Evolutionary conservation across 1,139 yeast genomes (phyloP).

Genomic region (Lodderomyces orthopsilosis): DNA sequence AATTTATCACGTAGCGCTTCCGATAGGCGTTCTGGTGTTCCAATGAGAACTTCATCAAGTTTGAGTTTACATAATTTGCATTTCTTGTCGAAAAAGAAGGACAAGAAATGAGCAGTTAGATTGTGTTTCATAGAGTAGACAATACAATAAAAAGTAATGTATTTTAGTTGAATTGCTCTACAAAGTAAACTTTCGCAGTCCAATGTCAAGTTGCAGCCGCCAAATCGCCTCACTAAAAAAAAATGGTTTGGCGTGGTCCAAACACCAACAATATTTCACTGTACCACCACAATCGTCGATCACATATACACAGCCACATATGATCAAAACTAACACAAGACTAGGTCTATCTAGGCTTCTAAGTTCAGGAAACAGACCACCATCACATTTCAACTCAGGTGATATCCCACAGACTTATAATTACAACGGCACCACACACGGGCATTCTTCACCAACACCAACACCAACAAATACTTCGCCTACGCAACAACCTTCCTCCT

Average conservation of each 20-base stretch:
- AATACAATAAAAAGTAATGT: background rate
- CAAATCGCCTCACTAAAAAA: background rate
- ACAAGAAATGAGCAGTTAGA: slow-evolving; percentile 9
- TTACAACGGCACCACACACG: background rate
- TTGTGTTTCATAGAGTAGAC: background rate
- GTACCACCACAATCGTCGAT: background rate
- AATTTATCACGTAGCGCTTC: slow-evolving; percentile 34
- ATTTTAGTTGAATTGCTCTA: too few species aligned
- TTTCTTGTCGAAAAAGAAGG: slow-evolving; percentile 27
- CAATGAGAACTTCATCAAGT: slow-evolving; percentile 23
- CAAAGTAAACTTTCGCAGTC: background rate
- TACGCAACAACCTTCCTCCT: slow-evolving; percentile 4
- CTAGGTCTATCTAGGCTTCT: background rate
- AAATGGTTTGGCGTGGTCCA: background rate
- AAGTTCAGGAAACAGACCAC: slow-evolving; percentile 6
- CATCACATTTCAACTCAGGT: slow-evolving; percentile 11
- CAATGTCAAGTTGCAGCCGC: background rate
- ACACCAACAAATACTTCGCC: slow-evolving; percentile 3
- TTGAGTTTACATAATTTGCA: slow-evolving; percentile 29
- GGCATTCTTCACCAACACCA: slow-evolving; percentile 1
- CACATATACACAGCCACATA: background rate
- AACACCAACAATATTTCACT: background rate
- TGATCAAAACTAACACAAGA: background rate
- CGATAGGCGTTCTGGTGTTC: slow-evolving; percentile 28
- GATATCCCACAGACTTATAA: slow-evolving; percentile 8